Evolutionary conservation across 495 filamentous ascomycete species (phyloP).

Genomic region (Ramalina peruviana): DNA sequence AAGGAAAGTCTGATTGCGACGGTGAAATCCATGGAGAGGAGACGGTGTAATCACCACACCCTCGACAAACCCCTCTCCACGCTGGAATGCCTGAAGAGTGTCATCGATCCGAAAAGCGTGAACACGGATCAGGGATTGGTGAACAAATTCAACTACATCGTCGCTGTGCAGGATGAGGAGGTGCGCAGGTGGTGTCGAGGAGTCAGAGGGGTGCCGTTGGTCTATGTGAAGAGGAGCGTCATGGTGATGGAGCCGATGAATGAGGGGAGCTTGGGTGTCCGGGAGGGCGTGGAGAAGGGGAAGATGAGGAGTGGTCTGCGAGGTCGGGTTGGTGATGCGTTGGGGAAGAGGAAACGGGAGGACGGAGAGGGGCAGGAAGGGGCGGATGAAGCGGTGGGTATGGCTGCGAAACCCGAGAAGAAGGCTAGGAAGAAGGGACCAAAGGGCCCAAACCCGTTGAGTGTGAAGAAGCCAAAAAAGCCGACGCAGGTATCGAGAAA

Average conservation of each 20-base stretch:
- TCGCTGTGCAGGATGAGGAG: constrained; percentile 58
- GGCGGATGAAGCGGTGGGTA: constrained; percentile 15
- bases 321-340: constrained; percentile 19
- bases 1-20: constrained; percentile 46
- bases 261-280: constrained; percentile 39
- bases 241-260: constrained; percentile 90
- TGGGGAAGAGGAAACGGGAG: constrained; percentile 36
- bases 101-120: constrained; percentile 59
- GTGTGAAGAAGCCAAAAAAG: constrained; percentile 56
- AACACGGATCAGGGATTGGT: constrained; percentile 22
- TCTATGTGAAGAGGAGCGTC: constrained; percentile 74
- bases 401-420: constrained; percentile 22
- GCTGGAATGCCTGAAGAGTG: constrained; percentile 60
- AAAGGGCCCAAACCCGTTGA: constrained; percentile 81
- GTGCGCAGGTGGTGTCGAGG: constrained; percentile 38
- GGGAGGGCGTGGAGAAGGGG: constrained; percentile 52
- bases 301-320: constrained; percentile 67
- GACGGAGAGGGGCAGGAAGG: constrained; percentile 8
- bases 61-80: constrained; percentile 63
- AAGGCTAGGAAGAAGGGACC: constrained; percentile 56
- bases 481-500: constrained; percentile 7
- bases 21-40: constrained; percentile 64
- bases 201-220: constrained; percentile 62
- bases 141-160: constrained; percentile 85
- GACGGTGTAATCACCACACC: constrained; percentile 79